Conservation (phyloP, 495 filamentous ascomycete species). For the Pseudomonodictys pantanalensis region DNA sequence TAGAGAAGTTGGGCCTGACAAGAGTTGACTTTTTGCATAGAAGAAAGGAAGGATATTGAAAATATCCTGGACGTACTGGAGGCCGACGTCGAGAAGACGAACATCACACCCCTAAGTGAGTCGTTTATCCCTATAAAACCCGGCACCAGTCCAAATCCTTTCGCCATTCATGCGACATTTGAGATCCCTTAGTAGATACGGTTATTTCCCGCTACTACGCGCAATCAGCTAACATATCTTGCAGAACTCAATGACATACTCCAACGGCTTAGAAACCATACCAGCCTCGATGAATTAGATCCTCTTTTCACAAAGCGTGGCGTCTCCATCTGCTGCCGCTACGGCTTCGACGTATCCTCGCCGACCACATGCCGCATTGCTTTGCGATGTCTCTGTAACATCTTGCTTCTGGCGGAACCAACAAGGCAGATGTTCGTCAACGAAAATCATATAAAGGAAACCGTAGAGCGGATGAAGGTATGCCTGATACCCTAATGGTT, state of each 20-base stretch:
- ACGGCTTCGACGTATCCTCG: constrained; percentile 2
- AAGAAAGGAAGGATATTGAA: background rate
- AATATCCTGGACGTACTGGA: background rate
- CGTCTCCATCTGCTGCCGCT: background rate
- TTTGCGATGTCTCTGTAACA: constrained; percentile 1
- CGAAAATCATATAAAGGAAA: background rate
- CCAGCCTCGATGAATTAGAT: background rate
- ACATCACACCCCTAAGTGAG: background rate
- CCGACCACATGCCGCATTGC: background rate
- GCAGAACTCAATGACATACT: background rate
- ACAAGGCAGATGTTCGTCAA: background rate
- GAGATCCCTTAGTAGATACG: background rate
- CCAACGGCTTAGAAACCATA: constrained; percentile 2
- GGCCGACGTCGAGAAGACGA: background rate
- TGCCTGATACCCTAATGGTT: background rate
- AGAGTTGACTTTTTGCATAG: background rate
- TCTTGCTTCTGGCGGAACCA: constrained; percentile 1
- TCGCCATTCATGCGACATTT: background rate
- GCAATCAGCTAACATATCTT: background rate
- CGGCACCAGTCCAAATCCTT: background rate
- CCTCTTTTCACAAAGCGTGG: background rate
- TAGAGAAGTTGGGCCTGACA: background rate
- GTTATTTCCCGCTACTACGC: background rate
- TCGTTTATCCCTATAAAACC: background rate
- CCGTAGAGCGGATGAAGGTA: constrained; percentile 1